phyloP scores from a whole-genome alignment of 1,139 yeast species.

The Geotrichum siamense region DNA sequence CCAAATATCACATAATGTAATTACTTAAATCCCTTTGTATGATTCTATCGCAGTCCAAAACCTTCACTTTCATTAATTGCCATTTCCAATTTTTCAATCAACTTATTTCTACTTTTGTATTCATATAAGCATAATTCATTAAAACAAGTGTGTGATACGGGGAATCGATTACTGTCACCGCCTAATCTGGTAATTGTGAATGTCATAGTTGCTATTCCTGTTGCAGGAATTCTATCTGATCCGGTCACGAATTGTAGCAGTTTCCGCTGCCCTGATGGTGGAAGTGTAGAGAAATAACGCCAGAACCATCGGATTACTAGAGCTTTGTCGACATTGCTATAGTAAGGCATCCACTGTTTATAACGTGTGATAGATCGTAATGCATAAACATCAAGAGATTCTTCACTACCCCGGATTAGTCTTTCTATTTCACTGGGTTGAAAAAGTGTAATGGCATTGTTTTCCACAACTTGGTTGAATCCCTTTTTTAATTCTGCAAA shows the following conservation, averaged over 20 bases:
- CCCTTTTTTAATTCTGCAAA: constrained; percentile 59
- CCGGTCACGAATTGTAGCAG: constrained; percentile 79
- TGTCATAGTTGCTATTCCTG: constrained; percentile 48
- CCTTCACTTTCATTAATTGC: constrained; percentile 82
- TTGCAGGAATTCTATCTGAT: constrained; percentile 85
- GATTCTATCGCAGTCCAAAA: constrained; percentile 68
- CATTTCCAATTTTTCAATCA: constrained; percentile 48
- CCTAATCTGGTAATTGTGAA: constrained; percentile 38
- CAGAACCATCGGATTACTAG: constrained; percentile 71
- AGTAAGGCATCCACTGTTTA: constrained; percentile 44
- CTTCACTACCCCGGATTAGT: constrained; percentile 70
- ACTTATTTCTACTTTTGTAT: constrained; percentile 47
- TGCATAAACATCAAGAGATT: constrained; percentile 57
- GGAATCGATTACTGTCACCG: constrained; percentile 49
- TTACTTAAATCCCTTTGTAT: too few species aligned
- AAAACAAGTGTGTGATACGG: constrained; percentile 89
- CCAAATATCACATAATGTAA: too few species aligned
- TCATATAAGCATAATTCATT: constrained; percentile 76
- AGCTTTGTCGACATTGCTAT: constrained; percentile 34
- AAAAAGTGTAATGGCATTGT: constrained; percentile 71
- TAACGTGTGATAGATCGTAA: constrained; percentile 68
- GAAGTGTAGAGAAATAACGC: constrained; percentile 48
- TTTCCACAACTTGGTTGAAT: constrained; percentile 68
- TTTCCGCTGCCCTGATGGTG: constrained; percentile 47
- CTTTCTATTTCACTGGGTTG: constrained; percentile 75